Conservation (phyloP, 495 filamentous ascomycete species). For the Penicillium coffeae region DNA sequence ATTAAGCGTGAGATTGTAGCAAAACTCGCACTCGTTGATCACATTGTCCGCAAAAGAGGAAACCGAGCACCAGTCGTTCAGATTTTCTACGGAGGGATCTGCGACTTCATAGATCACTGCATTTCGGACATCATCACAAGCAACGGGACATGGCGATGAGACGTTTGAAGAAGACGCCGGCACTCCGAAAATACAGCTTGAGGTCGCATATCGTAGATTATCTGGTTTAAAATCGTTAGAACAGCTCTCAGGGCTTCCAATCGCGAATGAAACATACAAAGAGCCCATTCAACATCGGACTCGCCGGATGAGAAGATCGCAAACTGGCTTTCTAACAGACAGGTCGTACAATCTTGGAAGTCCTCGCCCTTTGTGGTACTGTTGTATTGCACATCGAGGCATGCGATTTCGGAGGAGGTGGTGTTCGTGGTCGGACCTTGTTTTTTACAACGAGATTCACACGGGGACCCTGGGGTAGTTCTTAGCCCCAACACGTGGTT, state of each 20-base stretch:
- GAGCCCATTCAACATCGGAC: conserved; percentile 56
- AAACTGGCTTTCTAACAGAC: conserved; percentile 54
- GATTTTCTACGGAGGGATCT: conserved; percentile 25
- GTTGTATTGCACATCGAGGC: conserved; percentile 49
- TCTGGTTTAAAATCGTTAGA: conserved; percentile 25
- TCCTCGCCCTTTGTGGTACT: conserved; percentile 37
- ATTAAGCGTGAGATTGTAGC: conserved; percentile 38
- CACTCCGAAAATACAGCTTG: conserved; percentile 42
- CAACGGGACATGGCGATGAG: conserved; percentile 40
- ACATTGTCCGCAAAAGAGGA: conserved; percentile 39
- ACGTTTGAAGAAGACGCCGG: conserved; percentile 34
- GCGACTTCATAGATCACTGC: conserved; percentile 33
- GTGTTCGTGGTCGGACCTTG: conserved; percentile 37
- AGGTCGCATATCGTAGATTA: conserved; percentile 48
- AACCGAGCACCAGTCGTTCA: conserved; percentile 31
- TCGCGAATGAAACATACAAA: conserved; percentile 47
- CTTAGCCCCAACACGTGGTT: conserved; percentile 24
- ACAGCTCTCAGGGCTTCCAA: background rate
- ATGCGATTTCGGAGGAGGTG: conserved; percentile 49
- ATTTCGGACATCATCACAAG: conserved; percentile 32
- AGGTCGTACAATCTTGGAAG: conserved; percentile 58
- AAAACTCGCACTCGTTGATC: conserved; percentile 41
- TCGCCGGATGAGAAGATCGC: conserved; percentile 42
- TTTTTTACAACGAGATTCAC: conserved; percentile 45
- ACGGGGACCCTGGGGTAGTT: conserved; percentile 50